A percentile compares a stretch with the other conserved stretches of the same genome.
Conservation (phyloP, 2,329 filamentous ascomycete species). For the Penicillium sp. region DNA sequence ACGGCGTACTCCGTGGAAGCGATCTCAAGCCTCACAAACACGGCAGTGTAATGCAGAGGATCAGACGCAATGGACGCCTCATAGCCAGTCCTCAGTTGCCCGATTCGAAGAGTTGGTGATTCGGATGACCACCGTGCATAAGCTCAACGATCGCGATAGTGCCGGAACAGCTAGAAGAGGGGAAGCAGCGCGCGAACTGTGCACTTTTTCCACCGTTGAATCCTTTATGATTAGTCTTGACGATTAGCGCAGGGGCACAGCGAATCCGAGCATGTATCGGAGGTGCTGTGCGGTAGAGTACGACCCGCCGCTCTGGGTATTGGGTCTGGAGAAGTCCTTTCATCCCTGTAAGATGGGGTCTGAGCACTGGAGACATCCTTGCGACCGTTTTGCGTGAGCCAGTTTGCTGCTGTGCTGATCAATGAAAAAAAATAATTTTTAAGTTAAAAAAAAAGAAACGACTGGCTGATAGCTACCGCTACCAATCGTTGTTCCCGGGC, state of each 20-base stretch:
- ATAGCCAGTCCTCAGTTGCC: not conserved
- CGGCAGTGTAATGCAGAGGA: not conserved
- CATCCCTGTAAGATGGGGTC: constrained; percentile 12
- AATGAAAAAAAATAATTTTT: not conserved
- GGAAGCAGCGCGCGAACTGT: constrained; percentile 12
- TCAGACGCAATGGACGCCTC: not conserved
- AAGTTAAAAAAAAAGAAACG: not conserved
- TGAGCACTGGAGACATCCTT: constrained; percentile 2
- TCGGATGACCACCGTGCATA: constrained; percentile 18
- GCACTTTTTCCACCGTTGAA: not conserved
- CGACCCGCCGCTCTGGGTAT: constrained; percentile 16
- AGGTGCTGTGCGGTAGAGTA: constrained; percentile 15
- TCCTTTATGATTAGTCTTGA: constrained; percentile 5
- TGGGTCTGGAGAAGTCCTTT: constrained; percentile 11
- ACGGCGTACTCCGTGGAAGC: not conserved
- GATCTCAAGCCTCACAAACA: not conserved
- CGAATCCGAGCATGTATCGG: constrained; percentile 11
- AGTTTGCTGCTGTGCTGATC: constrained; percentile 11
- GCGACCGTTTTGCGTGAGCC: not conserved
- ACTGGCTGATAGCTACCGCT: not conserved
- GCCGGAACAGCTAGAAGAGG: not conserved
- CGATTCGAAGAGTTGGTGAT: constrained; percentile 20
- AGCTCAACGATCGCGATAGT: constrained; percentile 6
- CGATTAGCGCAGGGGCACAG: constrained; percentile 9
- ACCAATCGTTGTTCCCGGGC: constrained; percentile 9